A percentile compares a stretch with the other conserved stretches of the same genome.
Evolutionary conservation across 2,329 filamentous ascomycete genomes (phyloP).

Genomic region (Cephalotrichum gorgonifer): DNA sequence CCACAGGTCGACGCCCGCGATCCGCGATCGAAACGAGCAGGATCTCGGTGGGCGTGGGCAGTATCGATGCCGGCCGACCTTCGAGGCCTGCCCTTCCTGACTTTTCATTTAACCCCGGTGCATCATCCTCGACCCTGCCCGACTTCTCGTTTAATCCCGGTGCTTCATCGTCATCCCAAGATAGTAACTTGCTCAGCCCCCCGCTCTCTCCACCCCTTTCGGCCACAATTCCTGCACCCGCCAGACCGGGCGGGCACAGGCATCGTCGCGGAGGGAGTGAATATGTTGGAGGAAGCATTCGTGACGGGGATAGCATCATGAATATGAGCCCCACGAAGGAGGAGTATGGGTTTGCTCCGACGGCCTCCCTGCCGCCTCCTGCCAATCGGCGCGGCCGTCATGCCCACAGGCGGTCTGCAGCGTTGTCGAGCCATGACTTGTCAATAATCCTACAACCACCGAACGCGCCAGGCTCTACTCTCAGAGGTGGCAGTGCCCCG

Average conservation of each 20-base stretch:
- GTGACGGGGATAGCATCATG: constrained; percentile 48
- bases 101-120: constrained; percentile 47
- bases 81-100: constrained; percentile 31
- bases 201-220: constrained; percentile 44
- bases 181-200: constrained; percentile 35
- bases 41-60: neutral
- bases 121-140: constrained; percentile 33
- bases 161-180: constrained; percentile 21
- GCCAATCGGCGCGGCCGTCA: constrained; percentile 53
- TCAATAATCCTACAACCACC: constrained; percentile 55
- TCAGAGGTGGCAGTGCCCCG: constrained; percentile 4
- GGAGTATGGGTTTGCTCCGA: constrained; percentile 46
- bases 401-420: constrained; percentile 69
- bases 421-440: constrained; percentile 77
- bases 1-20: constrained; percentile 38
- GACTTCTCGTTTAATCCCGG: constrained; percentile 48
- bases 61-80: neutral
- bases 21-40: constrained; percentile 39
- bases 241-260: constrained; percentile 53
- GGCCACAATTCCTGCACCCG: constrained; percentile 41
- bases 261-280: constrained; percentile 78
- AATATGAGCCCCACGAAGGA: constrained; percentile 61
- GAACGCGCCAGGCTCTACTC: neutral
- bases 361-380: constrained; percentile 40
- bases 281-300: constrained; percentile 66